Evolutionary conservation across 805 yeast genomes (phyloP).

Genomic region (Cyberlindnera amylophila): DNA sequence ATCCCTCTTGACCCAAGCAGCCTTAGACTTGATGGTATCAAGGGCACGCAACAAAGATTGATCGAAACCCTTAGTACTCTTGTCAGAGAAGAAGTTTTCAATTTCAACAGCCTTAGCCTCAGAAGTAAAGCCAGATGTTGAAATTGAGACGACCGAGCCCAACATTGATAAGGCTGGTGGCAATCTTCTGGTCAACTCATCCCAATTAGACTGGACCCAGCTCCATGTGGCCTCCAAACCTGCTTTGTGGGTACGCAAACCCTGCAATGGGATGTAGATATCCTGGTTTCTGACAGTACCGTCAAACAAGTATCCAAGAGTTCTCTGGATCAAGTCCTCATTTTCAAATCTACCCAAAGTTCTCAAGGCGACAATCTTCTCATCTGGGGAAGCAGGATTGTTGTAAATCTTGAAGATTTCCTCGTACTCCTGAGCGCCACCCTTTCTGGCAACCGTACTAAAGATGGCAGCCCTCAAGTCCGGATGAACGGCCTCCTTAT

Average conservation of each 20-base stretch:
- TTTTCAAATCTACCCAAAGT: conserved; percentile 63
- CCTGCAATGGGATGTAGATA: conserved; percentile 71
- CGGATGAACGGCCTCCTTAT: conserved; percentile 67
- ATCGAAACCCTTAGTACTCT: conserved; percentile 60
- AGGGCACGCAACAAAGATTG: conserved; percentile 62
- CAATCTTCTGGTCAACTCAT: conserved; percentile 53
- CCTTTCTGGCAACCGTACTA: conserved; percentile 59
- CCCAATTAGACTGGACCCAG: conserved; percentile 78
- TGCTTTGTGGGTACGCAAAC: conserved; percentile 55
- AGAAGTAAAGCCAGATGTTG: conserved; percentile 60
- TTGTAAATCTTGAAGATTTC: conserved; percentile 56
- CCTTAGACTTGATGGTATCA: conserved; percentile 55
- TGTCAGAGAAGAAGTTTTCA: conserved; percentile 45
- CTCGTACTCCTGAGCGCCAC: conserved; percentile 61
- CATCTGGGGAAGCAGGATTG: conserved; percentile 59
- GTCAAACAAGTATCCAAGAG: conserved; percentile 52
- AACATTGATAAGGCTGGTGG: conserved; percentile 84
- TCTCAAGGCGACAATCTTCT: conserved; percentile 65
- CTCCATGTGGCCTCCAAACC: conserved; percentile 71
- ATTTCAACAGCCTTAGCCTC: conserved; percentile 48
- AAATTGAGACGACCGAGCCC: conserved; percentile 63
- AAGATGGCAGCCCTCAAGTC: conserved; percentile 67
- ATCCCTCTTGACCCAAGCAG: conserved; percentile 58
- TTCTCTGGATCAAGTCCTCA: conserved; percentile 48
- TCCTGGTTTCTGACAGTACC: conserved; percentile 68